Conservation (phyloP, 345 rosid genomes). For the Raphanus sativus region DNA sequence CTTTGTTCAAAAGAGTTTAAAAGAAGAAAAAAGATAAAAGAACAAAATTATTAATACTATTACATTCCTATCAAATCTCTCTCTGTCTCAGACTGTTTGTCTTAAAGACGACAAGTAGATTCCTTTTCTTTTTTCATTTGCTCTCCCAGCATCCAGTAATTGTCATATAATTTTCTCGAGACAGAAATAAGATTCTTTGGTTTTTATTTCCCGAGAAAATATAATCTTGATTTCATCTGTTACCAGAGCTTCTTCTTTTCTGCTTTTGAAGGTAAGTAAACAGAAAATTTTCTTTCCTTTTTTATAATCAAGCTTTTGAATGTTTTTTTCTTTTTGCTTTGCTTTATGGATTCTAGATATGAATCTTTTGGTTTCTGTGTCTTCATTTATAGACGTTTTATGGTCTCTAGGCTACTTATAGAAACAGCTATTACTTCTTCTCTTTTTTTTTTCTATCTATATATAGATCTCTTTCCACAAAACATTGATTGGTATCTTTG, state of each 20-base stretch:
- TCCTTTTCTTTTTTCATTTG: slow-evolving; percentile 2
- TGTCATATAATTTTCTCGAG: slow-evolving; percentile 28
- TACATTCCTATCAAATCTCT: slow-evolving; percentile 28
- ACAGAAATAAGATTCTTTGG: not conserved
- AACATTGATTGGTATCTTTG: slow-evolving; percentile 18
- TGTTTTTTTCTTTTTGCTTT: not conserved
- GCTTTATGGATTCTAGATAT: slow-evolving; percentile 9
- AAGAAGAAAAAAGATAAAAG: slow-evolving; percentile 6
- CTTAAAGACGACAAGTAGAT: slow-evolving; percentile 40
- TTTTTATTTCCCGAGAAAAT: slow-evolving; percentile 12
- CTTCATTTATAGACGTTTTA: slow-evolving; percentile 9
- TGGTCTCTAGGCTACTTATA: slow-evolving; percentile 26
- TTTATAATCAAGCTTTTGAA: slow-evolving; percentile 12
- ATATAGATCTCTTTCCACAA: slow-evolving; percentile 31
- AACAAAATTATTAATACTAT: slow-evolving; percentile 19
- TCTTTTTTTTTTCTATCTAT: slow-evolving; percentile 2
- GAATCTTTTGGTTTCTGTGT: slow-evolving; percentile 29
- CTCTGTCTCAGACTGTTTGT: slow-evolving; percentile 41
- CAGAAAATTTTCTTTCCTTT: not conserved
- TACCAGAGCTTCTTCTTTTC: slow-evolving; percentile 24
- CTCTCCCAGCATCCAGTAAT: slow-evolving; percentile 38
- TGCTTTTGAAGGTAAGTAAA: slow-evolving; percentile 27
- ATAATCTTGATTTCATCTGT: slow-evolving; percentile 25
- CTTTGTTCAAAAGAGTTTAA: slow-evolving; percentile 2
- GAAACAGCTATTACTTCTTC: slow-evolving; percentile 15